A percentile compares a stretch with the other conserved stretches of the same genome.
Evolutionary conservation across 2,329 filamentous ascomycete genomes (phyloP).

Genomic region (Phialophora macrospora): DNA sequence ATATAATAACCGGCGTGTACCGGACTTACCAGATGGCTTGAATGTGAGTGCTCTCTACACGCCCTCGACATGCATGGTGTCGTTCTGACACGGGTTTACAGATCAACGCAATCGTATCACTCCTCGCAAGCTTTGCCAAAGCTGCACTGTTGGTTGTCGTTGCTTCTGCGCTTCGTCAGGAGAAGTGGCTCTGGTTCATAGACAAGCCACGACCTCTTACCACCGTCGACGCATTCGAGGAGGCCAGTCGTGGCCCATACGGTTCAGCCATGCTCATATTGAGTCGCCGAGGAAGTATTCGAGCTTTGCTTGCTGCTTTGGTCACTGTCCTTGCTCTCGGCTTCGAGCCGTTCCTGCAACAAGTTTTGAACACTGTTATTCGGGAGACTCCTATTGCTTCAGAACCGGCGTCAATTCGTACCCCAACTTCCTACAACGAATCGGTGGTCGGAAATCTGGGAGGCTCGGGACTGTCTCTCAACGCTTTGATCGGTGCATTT

Average conservation of each 20-base stretch:
- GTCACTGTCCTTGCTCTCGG: constrained; percentile 34
- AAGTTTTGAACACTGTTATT: constrained; percentile 28
- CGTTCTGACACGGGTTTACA: constrained; percentile 10
- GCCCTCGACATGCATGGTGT: no score
- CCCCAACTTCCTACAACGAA: constrained; percentile 27
- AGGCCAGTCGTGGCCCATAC: constrained; percentile 39
- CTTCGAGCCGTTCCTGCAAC: constrained; percentile 40
- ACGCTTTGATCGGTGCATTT: constrained; percentile 28
- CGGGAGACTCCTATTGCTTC: constrained; percentile 15
- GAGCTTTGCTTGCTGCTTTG: constrained; percentile 32
- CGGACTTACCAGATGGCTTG: constrained; percentile 29
- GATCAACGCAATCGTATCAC: constrained; percentile 36
- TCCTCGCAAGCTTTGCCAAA: constrained; percentile 35
- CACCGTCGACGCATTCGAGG: constrained; percentile 36
- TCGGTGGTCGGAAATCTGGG: constrained; percentile 21
- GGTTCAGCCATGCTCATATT: constrained; percentile 31
- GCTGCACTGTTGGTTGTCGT: constrained; percentile 33
- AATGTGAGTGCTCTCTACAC: constrained; percentile 7
- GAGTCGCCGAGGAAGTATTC: constrained; percentile 16
- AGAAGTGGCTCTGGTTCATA: constrained; percentile 40
- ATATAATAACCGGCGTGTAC: constrained; percentile 31
- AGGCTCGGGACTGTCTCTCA: constrained; percentile 23
- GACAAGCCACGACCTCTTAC: constrained; percentile 21
- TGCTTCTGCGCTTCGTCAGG: constrained; percentile 35
- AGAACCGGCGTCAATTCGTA: constrained; percentile 22